Percentiles rank a stretch among this genome's conserved stretches.
phyloP scores from a whole-genome alignment of 495 filamentous ascomycete species.

The Trichoderma gamsii region DNA sequence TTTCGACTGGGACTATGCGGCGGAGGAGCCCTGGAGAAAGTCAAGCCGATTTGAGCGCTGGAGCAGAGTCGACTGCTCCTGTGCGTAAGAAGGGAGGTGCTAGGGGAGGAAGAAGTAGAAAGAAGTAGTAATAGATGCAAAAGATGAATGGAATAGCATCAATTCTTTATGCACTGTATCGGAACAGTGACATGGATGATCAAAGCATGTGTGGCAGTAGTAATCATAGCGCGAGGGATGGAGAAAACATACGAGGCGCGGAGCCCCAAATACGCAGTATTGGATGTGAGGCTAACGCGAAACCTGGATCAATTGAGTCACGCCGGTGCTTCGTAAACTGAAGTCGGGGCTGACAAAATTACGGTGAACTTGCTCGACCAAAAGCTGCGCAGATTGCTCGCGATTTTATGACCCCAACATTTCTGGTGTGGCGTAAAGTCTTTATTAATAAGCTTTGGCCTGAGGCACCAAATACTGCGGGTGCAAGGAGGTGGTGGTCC shows the following conservation, averaged over 20 bases:
- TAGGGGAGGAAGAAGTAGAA: slow-evolving; percentile 25
- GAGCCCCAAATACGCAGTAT: neutral
- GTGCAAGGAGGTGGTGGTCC: slow-evolving; percentile 7
- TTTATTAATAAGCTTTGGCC: neutral
- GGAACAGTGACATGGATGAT: too few species aligned
- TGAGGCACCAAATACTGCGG: slow-evolving; percentile 5
- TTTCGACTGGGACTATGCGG: slow-evolving; percentile 78
- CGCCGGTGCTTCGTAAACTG: too few species aligned
- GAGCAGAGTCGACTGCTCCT: slow-evolving; percentile 27
- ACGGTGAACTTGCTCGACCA: neutral
- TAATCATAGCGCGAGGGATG: too few species aligned
- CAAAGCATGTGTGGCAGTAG: too few species aligned
- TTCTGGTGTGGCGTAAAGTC: neutral
- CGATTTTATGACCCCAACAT: neutral
- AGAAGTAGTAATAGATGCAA: slow-evolving; percentile 20
- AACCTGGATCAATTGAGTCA: neutral
- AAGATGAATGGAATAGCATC: neutral
- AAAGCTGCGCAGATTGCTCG: neutral
- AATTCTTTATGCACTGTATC: neutral
- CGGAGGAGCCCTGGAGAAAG: slow-evolving; percentile 54
- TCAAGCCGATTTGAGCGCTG: slow-evolving; percentile 36
- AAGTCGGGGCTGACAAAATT: slow-evolving; percentile 3
- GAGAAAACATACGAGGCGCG: neutral
- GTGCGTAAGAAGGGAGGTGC: slow-evolving; percentile 29
- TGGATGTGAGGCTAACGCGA: neutral